phyloP scores from a whole-genome alignment of 1,139 yeast species.

The Diutina ranongensis region DNA sequence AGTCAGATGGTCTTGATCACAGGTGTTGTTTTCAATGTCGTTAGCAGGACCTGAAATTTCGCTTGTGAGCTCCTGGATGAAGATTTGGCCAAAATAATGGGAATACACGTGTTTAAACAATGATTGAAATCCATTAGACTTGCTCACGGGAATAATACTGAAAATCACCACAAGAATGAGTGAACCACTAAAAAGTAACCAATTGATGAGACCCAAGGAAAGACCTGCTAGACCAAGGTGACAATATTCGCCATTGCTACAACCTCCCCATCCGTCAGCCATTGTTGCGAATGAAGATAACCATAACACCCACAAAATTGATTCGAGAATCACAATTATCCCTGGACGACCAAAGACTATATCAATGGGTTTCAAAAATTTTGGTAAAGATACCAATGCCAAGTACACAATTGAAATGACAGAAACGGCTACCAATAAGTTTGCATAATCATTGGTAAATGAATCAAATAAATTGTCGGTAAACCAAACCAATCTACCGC shows the following conservation, averaged over 20 bases:
- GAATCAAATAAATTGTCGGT: neutral
- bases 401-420: conserved; percentile 1
- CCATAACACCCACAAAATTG: neutral
- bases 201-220: neutral
- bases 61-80: no score
- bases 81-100: neutral
- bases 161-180: neutral
- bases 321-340: neutral
- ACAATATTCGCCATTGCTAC: neutral
- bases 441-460: neutral
- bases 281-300: neutral
- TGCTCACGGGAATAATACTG: neutral
- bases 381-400: neutral
- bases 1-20: neutral
- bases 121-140: neutral
- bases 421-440: neutral
- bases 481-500: neutral
- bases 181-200: neutral
- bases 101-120: neutral
- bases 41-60: no score
- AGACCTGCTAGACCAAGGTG: neutral
- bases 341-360: neutral
- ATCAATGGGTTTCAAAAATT: neutral
- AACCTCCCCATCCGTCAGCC: neutral
- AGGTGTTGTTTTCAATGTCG: no score